Evolutionary conservation across 2,329 filamentous ascomycete genomes (phyloP), one percentile per base, ranked within the genome.

Genomic region (Zarea fungicola): DNA sequence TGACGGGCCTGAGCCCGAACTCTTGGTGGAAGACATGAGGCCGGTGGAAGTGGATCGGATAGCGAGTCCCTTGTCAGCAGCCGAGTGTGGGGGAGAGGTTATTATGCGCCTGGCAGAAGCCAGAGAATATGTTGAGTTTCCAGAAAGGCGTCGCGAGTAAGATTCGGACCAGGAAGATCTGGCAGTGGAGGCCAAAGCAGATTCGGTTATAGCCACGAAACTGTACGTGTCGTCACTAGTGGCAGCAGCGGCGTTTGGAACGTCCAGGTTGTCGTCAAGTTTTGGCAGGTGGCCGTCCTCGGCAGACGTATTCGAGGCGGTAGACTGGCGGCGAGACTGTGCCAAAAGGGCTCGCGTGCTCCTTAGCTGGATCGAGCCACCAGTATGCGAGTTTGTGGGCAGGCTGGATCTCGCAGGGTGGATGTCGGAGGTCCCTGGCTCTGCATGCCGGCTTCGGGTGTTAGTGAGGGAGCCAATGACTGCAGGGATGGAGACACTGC

Each of bases 101-200:
- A 62, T 51, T 23, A 73, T 69, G 26, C 73, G 76, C 39, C 77
- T 77, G 46, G 74, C 78, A 6, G 84, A 86, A 37, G 80, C 78
- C 21, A 86, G 68, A 26, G 85, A 89, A 60, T 86, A 85, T 43
- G 88, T 70, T 1, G 87, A 91, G 7, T 84, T 87, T 52, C 85
- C 77, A 21, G 86, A 90, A 62, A 86, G 73, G 43, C 87, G 81
- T 59, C 87, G 85, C 37, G 72, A 72, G 32, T 84, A 72, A 19
- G 65, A 59, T 18, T 78, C 75, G 19, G 39, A 76, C 51, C 73
- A 64, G 11, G 78, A 78, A 18, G 72, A 69, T 45, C 70, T 69
- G 61, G 60, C 55, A 60, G 37, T 64, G 58, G 54, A 58, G 52
- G 40, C 18, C 22, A 22, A 25, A 31, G 58, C 51, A 48, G 53